Base-by-base conservation (phyloP, 2,329 filamentous ascomycete genomes). In the Neopestalotiopsis clavispora region DNA sequence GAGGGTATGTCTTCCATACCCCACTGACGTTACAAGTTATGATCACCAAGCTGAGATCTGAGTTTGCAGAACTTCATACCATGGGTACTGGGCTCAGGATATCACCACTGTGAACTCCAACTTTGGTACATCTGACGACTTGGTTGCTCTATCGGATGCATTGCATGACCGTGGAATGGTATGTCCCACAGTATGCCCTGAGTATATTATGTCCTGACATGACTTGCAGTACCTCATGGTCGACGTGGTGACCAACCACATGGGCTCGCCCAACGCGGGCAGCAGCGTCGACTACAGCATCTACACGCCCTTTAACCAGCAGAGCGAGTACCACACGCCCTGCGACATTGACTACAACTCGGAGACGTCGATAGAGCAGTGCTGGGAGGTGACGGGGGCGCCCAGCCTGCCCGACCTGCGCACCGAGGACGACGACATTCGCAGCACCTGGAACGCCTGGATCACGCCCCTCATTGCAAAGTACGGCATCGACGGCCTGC, bases 171-270 rank as follows among this genome's bases (percentile, higher is more conserved):
- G 87, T 4, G 83, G 80, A 60, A 90, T 90, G 87, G 81, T 82
- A 74, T 6, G 30, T 38, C 17, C 57, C 14, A 20, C 1, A n/a
- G 6, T 49, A 4, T n/a, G 57, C 14, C 13, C n/a, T 2, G 10
- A 2, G 14, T 34, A 23, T 40, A 42, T 5, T 3, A 7, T 10
- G 3, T 9, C 10, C 58, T 67, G 7, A 62, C 42, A 52, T 12
- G 6, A 20, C 4, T 20, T 30, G 32, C n/a, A 81, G 81, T 88
- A 87, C 72, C 78, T 90, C 49, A 90, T 90, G 88, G 81, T 90
- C 2, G 88, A 90, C 70, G 79, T 90, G 1, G 87, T 90, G 2
- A 82, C 84, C 7, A 89, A 90, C 74, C 86, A 90, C 74, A 85
- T 85, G 74, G 86, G 79, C n/a, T 89, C 84, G 74, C 77, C 80